phyloP scores from a whole-genome alignment of 352 stramenopile genomes.

The Thalassiosira oceanica region DNA sequence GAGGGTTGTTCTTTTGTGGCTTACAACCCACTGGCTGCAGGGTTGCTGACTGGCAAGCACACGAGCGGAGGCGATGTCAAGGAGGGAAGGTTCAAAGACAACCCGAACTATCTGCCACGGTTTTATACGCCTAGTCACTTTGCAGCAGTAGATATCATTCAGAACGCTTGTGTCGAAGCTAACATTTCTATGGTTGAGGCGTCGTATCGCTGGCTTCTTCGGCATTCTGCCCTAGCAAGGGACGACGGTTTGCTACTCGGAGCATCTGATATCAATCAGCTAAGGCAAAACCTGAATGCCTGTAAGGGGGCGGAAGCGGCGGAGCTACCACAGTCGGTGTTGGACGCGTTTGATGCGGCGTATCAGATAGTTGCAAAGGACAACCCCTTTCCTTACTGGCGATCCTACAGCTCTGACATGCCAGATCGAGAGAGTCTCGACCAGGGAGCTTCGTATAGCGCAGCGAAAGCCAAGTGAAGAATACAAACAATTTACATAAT shows the following conservation, averaged over 20 bases:
- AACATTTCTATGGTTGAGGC: constrained; percentile 78
- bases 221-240: constrained; percentile 70
- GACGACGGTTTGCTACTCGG: constrained; percentile 81
- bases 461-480: constrained; percentile 51
- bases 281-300: constrained; percentile 77
- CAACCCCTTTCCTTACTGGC: constrained; percentile 77
- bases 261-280: constrained; percentile 75
- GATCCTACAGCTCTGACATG: constrained; percentile 79
- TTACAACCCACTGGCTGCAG: constrained; percentile 84
- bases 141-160: constrained; percentile 75
- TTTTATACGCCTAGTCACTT: constrained; percentile 83
- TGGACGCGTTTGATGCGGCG: constrained; percentile 76
- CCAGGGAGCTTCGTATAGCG: constrained; percentile 74
- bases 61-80: constrained; percentile 12
- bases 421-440: constrained; percentile 64
- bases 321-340: constrained; percentile 52
- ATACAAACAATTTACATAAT: not conserved
- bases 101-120: constrained; percentile 80
- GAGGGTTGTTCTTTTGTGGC: constrained; percentile 81
- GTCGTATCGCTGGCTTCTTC: constrained; percentile 80
- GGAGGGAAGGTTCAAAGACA: constrained; percentile 79
- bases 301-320: constrained; percentile 46
- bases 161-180: constrained; percentile 59
- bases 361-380: constrained; percentile 68
- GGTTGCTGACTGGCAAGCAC: constrained; percentile 82